A percentile compares a stretch with the other conserved stretches of the same genome.
Evolutionary conservation across 306 rosid species (phyloP).

Genomic region (Carpinus fangiana): DNA sequence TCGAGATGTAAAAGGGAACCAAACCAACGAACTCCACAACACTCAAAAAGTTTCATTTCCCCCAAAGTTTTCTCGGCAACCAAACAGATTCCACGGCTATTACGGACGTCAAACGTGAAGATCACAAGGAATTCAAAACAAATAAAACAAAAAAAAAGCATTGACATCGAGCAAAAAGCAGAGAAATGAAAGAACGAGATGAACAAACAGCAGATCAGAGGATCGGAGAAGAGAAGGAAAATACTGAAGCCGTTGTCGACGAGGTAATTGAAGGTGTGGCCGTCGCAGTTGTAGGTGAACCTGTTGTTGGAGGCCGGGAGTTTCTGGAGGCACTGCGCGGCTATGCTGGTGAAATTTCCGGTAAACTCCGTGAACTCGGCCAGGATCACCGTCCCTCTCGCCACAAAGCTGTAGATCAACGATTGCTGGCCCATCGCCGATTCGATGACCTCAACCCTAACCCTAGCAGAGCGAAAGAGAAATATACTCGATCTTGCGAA

Average conservation of each 20-base stretch:
- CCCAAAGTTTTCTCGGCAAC: too few relatives aligned
- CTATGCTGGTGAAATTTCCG: slow-evolving; percentile 76
- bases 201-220: not conserved
- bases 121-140: not conserved
- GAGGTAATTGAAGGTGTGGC: slow-evolving; percentile 97
- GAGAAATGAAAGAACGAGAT: not conserved
- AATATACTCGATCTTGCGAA: not conserved
- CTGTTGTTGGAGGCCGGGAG: slow-evolving; percentile 90
- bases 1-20: not conserved
- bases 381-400: slow-evolving; percentile 75
- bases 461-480: slow-evolving; percentile 12
- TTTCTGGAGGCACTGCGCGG: slow-evolving; percentile 92
- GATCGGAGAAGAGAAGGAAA: slow-evolving; percentile 9
- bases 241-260: slow-evolving; percentile 86
- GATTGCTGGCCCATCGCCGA: slow-evolving; percentile 77
- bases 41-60: too few relatives aligned
- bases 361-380: slow-evolving; percentile 83
- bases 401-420: slow-evolving; percentile 93
- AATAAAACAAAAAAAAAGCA: not conserved
- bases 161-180: not conserved
- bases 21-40: not conserved
- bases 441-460: slow-evolving; percentile 31
- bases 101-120: not conserved
- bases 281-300: slow-evolving; percentile 94
- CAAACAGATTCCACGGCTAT: not conserved